These are phyloP conservation scores for Geopyxis carbonaria DNA, from an alignment of 495 filamentous ascomycete genomes.

Conservation along the genomic window DNA sequence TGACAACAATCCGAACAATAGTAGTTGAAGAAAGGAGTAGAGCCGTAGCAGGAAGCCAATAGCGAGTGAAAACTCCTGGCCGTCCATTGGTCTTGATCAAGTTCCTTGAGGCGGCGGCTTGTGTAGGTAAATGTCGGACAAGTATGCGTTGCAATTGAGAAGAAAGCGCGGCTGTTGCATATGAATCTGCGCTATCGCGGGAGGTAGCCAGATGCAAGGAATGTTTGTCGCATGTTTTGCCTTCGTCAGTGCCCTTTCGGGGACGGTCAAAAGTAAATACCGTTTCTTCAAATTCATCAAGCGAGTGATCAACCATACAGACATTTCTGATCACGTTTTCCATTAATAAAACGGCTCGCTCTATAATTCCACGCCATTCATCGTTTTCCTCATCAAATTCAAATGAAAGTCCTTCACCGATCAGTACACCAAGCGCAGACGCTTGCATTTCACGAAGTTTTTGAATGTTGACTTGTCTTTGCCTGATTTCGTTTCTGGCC, in stretches of 20 bases:
- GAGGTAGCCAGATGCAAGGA: neutral
- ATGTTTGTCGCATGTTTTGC: conserved; percentile 2
- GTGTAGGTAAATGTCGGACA: conserved; percentile 38
- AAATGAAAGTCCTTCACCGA: conserved; percentile 62
- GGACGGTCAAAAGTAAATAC: conserved; percentile 38
- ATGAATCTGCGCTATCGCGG: neutral
- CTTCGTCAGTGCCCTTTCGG: conserved; percentile 24
- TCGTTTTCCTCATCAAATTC: conserved; percentile 32
- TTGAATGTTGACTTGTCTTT: conserved; percentile 49
- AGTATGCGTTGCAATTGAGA: conserved; percentile 51
- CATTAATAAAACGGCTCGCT: conserved; percentile 59
- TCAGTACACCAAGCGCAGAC: conserved; percentile 69
- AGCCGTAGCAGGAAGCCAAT: conserved; percentile 61
- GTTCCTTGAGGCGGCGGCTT: conserved; percentile 33
- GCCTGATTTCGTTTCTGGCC: conserved; percentile 48
- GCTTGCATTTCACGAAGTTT: conserved; percentile 58
- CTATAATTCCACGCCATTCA: conserved; percentile 55
- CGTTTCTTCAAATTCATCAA: conserved; percentile 53
- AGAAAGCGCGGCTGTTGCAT: conserved; percentile 40
- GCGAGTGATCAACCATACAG: conserved; percentile 33
- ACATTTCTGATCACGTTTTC: conserved; percentile 54
- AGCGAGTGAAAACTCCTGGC: conserved; percentile 58
- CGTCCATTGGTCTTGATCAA: conserved; percentile 47
- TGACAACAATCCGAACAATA: conserved; percentile 54
- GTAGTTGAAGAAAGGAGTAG: conserved; percentile 64